Conservation (phyloP, 75 land plant genomes). For the Picea glauca region DNA sequence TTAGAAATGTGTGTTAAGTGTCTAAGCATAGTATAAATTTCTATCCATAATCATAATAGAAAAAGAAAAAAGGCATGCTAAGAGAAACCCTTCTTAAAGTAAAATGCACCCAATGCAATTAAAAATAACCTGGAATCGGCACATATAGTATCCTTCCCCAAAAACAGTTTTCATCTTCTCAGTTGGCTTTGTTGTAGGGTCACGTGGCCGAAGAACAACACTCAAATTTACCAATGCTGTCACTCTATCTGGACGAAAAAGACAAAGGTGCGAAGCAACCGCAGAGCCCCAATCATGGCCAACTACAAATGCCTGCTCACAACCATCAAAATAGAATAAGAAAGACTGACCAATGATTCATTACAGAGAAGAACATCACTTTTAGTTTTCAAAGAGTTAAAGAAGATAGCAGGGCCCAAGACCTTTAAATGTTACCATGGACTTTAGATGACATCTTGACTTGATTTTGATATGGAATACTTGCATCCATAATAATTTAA, state of each 20-base stretch:
- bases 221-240: constrained; percentile 32
- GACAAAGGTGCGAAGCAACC: constrained; percentile 21
- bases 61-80: background rate
- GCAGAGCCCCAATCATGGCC: constrained; percentile 33
- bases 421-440: background rate
- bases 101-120: background rate
- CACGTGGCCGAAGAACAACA: constrained; percentile 27
- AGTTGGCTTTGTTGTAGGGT: constrained; percentile 16
- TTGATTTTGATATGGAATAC: background rate
- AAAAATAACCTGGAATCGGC: constrained; percentile 32
- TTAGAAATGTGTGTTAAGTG: background rate
- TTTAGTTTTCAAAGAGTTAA: background rate
- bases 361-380: background rate
- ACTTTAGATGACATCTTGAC: background rate
- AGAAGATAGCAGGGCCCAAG: background rate
- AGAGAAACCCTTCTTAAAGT: background rate
- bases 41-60: background rate
- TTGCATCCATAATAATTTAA: background rate
- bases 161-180: constrained; percentile 4
- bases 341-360: background rate
- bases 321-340: constrained; percentile 2
- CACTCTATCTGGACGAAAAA: constrained; percentile 40
- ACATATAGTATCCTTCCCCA: constrained; percentile 38
- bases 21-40: background rate
- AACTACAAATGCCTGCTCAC: constrained; percentile 26